phyloP scores from a whole-genome alignment of 352 stramenopile genomes.

The Phytophthora fragariae region DNA sequence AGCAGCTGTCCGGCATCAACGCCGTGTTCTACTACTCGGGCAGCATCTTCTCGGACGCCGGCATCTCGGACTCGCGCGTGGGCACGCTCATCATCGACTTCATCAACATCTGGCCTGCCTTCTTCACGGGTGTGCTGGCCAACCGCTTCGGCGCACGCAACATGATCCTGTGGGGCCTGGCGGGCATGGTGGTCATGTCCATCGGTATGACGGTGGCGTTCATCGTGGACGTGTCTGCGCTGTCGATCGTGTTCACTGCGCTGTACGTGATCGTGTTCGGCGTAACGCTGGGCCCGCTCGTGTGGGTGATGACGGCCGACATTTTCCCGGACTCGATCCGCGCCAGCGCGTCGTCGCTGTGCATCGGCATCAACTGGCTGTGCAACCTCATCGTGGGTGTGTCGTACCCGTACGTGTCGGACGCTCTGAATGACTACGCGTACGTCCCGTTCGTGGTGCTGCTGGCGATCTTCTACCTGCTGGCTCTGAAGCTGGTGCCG shows the following conservation, averaged over 20 bases:
- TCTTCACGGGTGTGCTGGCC: constrained; percentile 35
- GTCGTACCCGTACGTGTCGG: constrained; percentile 54
- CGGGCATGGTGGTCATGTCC: constrained; percentile 38
- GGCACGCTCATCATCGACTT: constrained; percentile 40
- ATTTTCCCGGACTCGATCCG: too few relatives aligned
- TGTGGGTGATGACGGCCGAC: too few relatives aligned
- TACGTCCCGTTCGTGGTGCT: constrained; percentile 59
- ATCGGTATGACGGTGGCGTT: constrained; percentile 16
- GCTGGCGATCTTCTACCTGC: constrained; percentile 48
- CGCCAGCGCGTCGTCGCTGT: too few relatives aligned
- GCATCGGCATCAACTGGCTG: neutral
- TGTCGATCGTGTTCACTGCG: constrained; percentile 9
- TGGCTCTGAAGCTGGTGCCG: constrained; percentile 48
- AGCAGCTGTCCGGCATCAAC: constrained; percentile 13
- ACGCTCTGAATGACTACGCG: constrained; percentile 38
- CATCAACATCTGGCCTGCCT: constrained; percentile 39
- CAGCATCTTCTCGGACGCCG: constrained; percentile 35
- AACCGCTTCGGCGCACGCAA: constrained; percentile 57
- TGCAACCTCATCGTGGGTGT: constrained; percentile 59
- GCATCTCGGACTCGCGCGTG: constrained; percentile 36
- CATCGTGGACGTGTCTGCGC: constrained; percentile 10
- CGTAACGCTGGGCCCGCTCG: neutral
- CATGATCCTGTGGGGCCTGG: constrained; percentile 54
- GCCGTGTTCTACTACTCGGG: too few relatives aligned
- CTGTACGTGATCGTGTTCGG: constrained; percentile 19